Evolutionary conservation across 768 basidiomycete genomes (phyloP).

Genomic region (Mycena haematopus): DNA sequence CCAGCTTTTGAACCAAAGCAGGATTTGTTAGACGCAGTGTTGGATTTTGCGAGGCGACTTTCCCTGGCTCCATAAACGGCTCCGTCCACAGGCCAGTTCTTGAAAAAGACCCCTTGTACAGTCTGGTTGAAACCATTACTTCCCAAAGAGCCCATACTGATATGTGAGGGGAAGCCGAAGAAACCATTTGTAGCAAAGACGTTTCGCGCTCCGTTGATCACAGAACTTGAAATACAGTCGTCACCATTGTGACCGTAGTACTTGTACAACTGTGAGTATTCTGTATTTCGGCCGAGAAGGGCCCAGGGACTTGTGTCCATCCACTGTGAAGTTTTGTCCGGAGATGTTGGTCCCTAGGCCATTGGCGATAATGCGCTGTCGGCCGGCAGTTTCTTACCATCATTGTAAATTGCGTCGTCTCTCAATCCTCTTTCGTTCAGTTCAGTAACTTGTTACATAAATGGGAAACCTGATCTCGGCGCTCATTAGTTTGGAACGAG

Average conservation of each 20-base stretch:
- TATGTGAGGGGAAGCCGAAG: slow-evolving; percentile 55
- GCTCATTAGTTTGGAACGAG: too few species aligned
- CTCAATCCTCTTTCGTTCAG: background rate
- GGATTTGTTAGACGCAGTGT: slow-evolving; percentile 27
- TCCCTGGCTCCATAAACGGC: slow-evolving; percentile 45
- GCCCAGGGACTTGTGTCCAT: too few species aligned
- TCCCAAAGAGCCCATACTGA: slow-evolving; percentile 56
- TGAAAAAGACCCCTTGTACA: slow-evolving; percentile 49
- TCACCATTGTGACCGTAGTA: slow-evolving; percentile 58
- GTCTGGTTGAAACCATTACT: slow-evolving; percentile 46
- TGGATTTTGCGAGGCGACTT: too few species aligned
- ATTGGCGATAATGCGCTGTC: too few species aligned
- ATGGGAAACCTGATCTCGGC: slow-evolving; percentile 36
- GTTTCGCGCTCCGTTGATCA: slow-evolving; percentile 54
- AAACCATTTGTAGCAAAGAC: slow-evolving; percentile 52
- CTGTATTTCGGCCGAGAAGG: background rate
- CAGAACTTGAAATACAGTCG: slow-evolving; percentile 54
- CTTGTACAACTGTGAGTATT: slow-evolving; percentile 13
- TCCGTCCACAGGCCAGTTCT: slow-evolving; percentile 56
- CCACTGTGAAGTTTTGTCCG: too few species aligned
- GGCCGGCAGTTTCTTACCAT: slow-evolving; percentile 29
- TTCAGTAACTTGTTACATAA: background rate
- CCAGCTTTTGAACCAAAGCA: slow-evolving; percentile 52
- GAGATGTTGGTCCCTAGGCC: too few species aligned
- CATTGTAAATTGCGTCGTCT: slow-evolving; percentile 23